Conservation (phyloP, 2,329 filamentous ascomycete species). For the Elsinoe arachidis region DNA sequence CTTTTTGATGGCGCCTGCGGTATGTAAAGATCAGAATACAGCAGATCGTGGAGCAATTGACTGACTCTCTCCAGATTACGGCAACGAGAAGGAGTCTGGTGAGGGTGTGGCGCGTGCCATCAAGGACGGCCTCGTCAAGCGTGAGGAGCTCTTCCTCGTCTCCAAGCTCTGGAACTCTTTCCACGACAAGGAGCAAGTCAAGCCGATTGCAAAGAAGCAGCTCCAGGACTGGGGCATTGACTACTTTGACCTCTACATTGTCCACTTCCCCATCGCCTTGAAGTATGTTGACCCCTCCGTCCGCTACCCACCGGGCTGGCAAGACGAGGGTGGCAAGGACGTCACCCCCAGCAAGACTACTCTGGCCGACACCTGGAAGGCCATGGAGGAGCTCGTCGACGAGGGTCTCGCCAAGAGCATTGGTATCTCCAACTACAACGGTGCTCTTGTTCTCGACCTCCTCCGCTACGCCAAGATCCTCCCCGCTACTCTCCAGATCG, state of each 20-base stretch:
- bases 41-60: neutral
- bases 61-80: conserved; percentile 54
- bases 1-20: conserved; percentile 54
- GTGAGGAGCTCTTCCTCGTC: conserved; percentile 82
- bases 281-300: conserved; percentile 74
- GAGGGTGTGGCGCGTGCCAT: conserved; percentile 71
- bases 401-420: conserved; percentile 62
- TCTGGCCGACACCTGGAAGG: conserved; percentile 74
- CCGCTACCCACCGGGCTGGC: conserved; percentile 74
- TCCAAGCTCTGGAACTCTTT: conserved; percentile 92
- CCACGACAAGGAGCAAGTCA: conserved; percentile 70
- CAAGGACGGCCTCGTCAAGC: conserved; percentile 70
- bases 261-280: conserved; percentile 82
- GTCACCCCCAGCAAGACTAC: conserved; percentile 58
- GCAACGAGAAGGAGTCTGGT: conserved; percentile 71
- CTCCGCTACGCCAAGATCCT: conserved; percentile 66
- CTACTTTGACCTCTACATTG: conserved; percentile 83
- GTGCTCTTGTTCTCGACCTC: conserved; percentile 67
- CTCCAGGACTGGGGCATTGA: conserved; percentile 75
- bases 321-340: conserved; percentile 49
- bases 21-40: conserved; percentile 23
- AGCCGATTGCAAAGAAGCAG: conserved; percentile 66
- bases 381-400: conserved; percentile 67
- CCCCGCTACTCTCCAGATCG: conserved; percentile 74
- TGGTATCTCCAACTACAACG: conserved; percentile 77